Evolutionary conservation across 2,329 filamentous ascomycete species (phyloP), one percentile per base, ranked within the genome.

Genomic region (Exserohilum turcica): DNA sequence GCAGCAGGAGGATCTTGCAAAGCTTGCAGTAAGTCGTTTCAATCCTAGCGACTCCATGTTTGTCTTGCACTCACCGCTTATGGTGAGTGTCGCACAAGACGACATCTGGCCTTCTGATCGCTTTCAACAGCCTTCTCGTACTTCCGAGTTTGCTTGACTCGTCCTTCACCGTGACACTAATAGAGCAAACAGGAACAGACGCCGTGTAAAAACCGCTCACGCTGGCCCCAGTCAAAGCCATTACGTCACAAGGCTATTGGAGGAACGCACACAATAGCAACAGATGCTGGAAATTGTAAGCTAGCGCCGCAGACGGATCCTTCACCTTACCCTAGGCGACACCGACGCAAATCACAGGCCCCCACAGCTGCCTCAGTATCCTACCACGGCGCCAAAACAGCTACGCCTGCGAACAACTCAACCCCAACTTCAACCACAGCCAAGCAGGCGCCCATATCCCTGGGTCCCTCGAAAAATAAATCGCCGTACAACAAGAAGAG

Each of bases 1-100:
- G 36, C 63, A 68, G 31, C 5, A 61, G 42, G 19, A 64, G 32
- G 48, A 54, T 6, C 59, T 62, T 19, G 24, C 13, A 4, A 36
- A 37, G 19, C 3, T 6, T 6, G 16, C 10, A 7, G 66, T 65
- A 59, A 51, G 65, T 64, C 31, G 63, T 46, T 36, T 33, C 44
- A 46, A n/a, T 19, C 36, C 12, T 21, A 18, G 31, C 28, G 19
- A 24, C 28, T 32, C 6, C 35, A 3, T 29, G n/a, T 10, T 5
- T 27, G 4, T 35, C 36, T 21, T 31, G 21, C 15, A 19, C 19
- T 40, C 40, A 42, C 52, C 37, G 31, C 42, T n/a, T 5, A 7
- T 28, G 12, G 13, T 27, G 16, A 28, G 28, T 9, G 28, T 15
- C 38, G 16, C 18, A 46, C 24, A 31, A 37, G 10, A 27, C 9